Conservation (phyloP, 768 basidiomycete genomes). For the Dacryopinax spathularia region DNA sequence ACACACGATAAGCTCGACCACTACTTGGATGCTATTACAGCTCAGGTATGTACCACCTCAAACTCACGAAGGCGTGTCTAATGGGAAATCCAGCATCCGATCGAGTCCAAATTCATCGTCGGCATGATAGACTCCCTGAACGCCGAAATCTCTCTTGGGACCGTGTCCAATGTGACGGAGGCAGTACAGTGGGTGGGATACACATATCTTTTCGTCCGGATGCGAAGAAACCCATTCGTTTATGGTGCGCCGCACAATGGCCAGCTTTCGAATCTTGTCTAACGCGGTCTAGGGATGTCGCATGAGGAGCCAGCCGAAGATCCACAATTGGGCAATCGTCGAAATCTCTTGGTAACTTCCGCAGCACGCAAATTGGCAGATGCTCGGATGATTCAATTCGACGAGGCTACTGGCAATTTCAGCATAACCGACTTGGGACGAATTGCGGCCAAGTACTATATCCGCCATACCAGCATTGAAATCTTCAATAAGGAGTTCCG, state of each 20-base stretch:
- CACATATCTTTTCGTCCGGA: constrained; percentile 89
- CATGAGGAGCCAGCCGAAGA: constrained; percentile 56
- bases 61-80: neutral
- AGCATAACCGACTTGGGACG: constrained; percentile 80
- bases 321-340: constrained; percentile 53
- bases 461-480: constrained; percentile 71
- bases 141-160: constrained; percentile 88
- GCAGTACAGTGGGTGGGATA: constrained; percentile 92
- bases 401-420: constrained; percentile 43
- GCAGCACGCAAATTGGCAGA: constrained; percentile 56
- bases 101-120: constrained; percentile 81
- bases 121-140: constrained; percentile 87
- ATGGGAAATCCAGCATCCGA: constrained; percentile 50
- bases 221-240: constrained; percentile 77
- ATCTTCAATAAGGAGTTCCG: constrained; percentile 69
- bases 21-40: constrained; percentile 75
- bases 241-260: constrained; percentile 43
- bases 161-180: constrained; percentile 73
- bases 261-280: constrained; percentile 5
- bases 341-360: constrained; percentile 47
- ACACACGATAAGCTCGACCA: constrained; percentile 84
- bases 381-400: constrained; percentile 70
- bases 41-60: constrained; percentile 44
- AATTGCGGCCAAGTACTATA: constrained; percentile 94
- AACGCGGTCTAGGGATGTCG: constrained; percentile 43